Conservation (phyloP, 345 rosid species). For the Euphorbia pulcherrima region DNA sequence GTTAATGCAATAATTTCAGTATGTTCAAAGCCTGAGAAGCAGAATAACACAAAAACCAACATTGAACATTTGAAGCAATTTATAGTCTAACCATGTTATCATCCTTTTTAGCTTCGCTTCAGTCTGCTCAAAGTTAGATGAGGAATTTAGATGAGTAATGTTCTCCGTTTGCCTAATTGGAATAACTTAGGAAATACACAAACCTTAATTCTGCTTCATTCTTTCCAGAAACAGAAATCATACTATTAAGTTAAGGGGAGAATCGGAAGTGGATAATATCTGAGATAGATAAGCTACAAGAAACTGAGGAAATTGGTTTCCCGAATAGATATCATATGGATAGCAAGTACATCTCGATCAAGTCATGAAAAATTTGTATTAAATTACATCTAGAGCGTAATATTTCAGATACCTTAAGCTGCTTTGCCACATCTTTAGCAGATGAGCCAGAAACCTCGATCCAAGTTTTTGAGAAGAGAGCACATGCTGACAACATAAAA, state of each 20-base stretch:
- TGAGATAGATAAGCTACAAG: not conserved
- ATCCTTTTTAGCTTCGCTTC: not conserved
- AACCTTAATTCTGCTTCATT: not conserved
- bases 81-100: not conserved
- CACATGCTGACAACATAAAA: conserved; percentile 79
- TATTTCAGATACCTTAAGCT: conserved; percentile 57
- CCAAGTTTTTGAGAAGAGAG: conserved; percentile 87
- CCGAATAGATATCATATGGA: not conserved
- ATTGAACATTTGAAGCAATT: not conserved
- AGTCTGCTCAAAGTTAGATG: not conserved
- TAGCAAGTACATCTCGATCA: not conserved
- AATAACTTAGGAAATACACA: not conserved
- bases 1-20: too few species aligned
- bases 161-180: not conserved
- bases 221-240: not conserved
- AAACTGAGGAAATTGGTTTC: not conserved
- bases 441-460: conserved; percentile 89
- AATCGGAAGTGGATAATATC: not conserved
- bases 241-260: not conserved
- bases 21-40: too few species aligned
- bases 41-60: not conserved
- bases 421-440: conserved; percentile 81
- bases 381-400: not conserved
- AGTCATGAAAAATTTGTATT: not conserved
- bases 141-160: too few species aligned